Evolutionary conservation across 1,139 yeast species (phyloP).

Genomic region (Sugiyamaella grinbergsii): DNA sequence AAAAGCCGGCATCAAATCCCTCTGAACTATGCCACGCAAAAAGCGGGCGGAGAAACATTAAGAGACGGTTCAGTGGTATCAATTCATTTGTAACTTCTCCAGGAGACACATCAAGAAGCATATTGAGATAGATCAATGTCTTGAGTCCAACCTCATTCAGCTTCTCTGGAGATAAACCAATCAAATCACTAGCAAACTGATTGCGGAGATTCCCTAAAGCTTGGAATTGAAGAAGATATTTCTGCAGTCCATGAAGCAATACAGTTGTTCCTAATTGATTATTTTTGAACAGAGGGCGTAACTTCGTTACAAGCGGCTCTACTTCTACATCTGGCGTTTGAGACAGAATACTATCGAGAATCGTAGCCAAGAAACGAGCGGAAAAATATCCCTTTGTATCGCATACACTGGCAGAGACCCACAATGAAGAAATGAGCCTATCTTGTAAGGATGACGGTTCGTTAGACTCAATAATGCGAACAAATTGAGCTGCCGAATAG

Average conservation of each 20-base stretch:
- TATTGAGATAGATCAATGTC: conserved; percentile 53
- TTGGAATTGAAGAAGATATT: conserved; percentile 20
- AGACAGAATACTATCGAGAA: conserved; percentile 23
- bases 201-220: conserved; percentile 56
- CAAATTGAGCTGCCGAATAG: conserved; percentile 4
- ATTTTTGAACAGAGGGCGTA: conserved; percentile 9
- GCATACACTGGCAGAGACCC: conserved; percentile 21
- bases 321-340: conserved; percentile 21
- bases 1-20: conserved; percentile 60
- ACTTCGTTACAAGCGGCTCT: conserved; percentile 21
- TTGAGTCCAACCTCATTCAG: conserved; percentile 41
- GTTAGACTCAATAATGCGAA: neutral
- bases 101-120: conserved; percentile 45
- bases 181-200: conserved; percentile 62
- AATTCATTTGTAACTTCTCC: conserved; percentile 18
- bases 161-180: conserved; percentile 48
- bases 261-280: conserved; percentile 25
- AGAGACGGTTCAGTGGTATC: conserved; percentile 42
- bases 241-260: conserved; percentile 27
- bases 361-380: conserved; percentile 25
- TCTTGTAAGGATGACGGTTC: conserved; percentile 1
- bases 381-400: conserved; percentile 27
- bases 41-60: conserved; percentile 58
- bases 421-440: conserved; percentile 20
- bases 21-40: conserved; percentile 59